These are phyloP conservation scores for Cercis canadensis DNA, from an alignment of 306 rosid genomes.

Conservation along the genomic window DNA sequence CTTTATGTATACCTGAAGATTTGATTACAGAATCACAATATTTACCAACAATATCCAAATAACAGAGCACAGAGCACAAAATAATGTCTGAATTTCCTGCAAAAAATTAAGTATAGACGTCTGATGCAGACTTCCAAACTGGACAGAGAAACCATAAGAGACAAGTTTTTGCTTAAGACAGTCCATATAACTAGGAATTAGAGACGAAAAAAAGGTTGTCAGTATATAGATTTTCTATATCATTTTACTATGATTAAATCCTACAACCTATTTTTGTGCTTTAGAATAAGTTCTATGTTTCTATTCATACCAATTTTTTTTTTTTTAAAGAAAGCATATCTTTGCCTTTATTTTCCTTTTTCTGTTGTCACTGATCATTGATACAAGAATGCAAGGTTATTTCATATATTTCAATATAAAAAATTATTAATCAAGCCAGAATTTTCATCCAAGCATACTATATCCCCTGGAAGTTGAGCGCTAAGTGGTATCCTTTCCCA, in stretches of 20 bases:
- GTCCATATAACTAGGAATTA: neutral
- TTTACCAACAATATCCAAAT: neutral
- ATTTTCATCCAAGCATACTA: conserved; percentile 53
- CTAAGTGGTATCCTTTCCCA: conserved; percentile 96
- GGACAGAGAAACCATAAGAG: conserved; percentile 2
- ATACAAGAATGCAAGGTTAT: neutral
- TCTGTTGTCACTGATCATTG: neutral
- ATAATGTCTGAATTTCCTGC: neutral
- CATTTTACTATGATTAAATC: neutral
- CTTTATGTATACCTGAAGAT: conserved; percentile 84
- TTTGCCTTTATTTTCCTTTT: neutral
- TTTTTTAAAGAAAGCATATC: no score
- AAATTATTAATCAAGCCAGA: neutral
- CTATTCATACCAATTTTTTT: no score
- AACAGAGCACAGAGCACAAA: neutral
- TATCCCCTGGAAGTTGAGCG: conserved; percentile 89
- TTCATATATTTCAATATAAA: neutral
- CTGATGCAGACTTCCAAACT: neutral
- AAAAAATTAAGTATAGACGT: neutral
- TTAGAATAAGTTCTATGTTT: neutral
- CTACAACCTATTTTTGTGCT: neutral
- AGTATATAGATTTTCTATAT: neutral
- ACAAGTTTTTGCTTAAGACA: neutral
- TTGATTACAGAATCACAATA: conserved; percentile 16
- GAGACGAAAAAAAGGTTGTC: neutral